Conservation (phyloP, 495 filamentous ascomycete species). For the Trichoderma orchidacearum region DNA sequence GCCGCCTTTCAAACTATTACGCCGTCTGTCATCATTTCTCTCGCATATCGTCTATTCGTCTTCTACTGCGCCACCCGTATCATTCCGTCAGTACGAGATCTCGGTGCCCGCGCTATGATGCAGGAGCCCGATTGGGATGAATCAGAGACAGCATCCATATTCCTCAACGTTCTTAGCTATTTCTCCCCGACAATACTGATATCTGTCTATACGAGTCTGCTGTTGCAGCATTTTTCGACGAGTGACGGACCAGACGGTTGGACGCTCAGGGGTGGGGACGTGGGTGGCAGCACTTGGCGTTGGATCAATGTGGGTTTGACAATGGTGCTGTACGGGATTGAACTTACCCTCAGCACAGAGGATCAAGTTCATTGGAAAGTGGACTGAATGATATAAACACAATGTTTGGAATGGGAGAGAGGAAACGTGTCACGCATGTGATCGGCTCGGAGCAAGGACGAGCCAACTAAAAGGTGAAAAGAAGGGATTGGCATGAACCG, state of each 20-base stretch:
- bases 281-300: slow-evolving; percentile 74
- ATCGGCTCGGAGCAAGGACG: not conserved
- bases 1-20: slow-evolving; percentile 88
- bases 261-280: slow-evolving; percentile 62
- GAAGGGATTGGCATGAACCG: not conserved
- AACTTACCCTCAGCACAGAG: slow-evolving; percentile 70
- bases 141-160: slow-evolving; percentile 61
- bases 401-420: not conserved
- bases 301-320: slow-evolving; percentile 87
- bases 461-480: not conserved
- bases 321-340: slow-evolving; percentile 78
- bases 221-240: slow-evolving; percentile 87
- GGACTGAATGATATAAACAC: slow-evolving; percentile 41
- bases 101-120: slow-evolving; percentile 66
- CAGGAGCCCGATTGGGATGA: slow-evolving; percentile 78
- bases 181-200: slow-evolving; percentile 89
- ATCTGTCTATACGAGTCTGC: slow-evolving; percentile 87
- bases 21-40: slow-evolving; percentile 84
- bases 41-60: slow-evolving; percentile 83
- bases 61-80: slow-evolving; percentile 93
- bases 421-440: too few species aligned
- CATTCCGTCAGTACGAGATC: slow-evolving; percentile 81
- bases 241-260: slow-evolving; percentile 64
- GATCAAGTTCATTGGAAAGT: slow-evolving; percentile 86
- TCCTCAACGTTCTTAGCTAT: slow-evolving; percentile 74